Conservation (phyloP, 1,284 basidiomycete genomes). For the Malassezia obtusa region DNA sequence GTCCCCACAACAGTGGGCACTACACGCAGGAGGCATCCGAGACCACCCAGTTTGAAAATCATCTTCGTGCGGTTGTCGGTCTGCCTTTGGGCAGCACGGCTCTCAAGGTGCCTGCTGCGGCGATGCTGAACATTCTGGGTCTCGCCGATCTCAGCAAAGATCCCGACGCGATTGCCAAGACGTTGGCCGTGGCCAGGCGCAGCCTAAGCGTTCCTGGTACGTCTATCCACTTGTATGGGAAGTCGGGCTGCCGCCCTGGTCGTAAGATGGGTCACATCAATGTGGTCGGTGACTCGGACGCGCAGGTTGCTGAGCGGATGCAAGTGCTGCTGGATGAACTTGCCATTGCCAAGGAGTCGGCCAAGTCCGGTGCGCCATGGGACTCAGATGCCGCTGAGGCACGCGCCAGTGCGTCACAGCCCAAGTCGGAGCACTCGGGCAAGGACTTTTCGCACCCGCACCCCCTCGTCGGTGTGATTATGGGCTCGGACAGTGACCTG, state of each 20-base stretch:
- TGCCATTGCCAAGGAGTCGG: slow-evolving; percentile 33
- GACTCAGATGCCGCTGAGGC: slow-evolving; percentile 49
- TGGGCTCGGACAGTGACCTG: slow-evolving; percentile 98
- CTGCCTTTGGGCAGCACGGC: slow-evolving; percentile 80
- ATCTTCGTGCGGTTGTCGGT: slow-evolving; percentile 86
- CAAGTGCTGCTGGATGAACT: slow-evolving; percentile 31
- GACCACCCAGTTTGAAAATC: slow-evolving; percentile 95
- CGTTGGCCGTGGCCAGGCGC: slow-evolving; percentile 35
- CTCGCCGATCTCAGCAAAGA: slow-evolving; percentile 41
- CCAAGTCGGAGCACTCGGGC: slow-evolving; percentile 48
- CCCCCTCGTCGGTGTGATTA: slow-evolving; percentile 86
- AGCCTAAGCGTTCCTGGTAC: slow-evolving; percentile 61
- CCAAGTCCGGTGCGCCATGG: slow-evolving; percentile 53
- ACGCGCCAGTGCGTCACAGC: slow-evolving; percentile 45
- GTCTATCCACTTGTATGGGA: slow-evolving; percentile 83
- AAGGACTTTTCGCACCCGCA: slow-evolving; percentile 52
- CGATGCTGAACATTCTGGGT: slow-evolving; percentile 84
- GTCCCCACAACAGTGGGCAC: slow-evolving; percentile 97
- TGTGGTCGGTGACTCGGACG: slow-evolving; percentile 71
- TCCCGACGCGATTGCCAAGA: slow-evolving; percentile 37
- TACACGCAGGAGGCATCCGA: slow-evolving; percentile 98
- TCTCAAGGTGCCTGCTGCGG: slow-evolving; percentile 75
- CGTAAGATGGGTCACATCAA: slow-evolving; percentile 98
- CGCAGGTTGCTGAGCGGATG: slow-evolving; percentile 58
- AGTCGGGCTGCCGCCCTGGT: slow-evolving; percentile 74